Base-by-base conservation (phyloP, 371 early-diverging fungal species). In the Mucor velutinosus region DNA sequence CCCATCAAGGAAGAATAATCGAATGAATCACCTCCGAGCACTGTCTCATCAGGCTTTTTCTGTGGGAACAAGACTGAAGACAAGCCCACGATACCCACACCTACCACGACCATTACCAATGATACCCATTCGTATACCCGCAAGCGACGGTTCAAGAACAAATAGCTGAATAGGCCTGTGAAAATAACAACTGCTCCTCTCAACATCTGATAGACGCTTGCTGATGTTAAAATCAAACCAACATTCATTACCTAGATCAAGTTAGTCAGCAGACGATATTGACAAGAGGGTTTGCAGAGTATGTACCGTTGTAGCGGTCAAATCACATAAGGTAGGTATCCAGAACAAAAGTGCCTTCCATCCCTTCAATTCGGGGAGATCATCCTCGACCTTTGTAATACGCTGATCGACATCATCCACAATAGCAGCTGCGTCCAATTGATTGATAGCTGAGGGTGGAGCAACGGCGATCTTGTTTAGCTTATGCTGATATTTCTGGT, bases 131-230 rank as follows among this genome's bases (percentile, higher is more conserved):
- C 91, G 80, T 87, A 94, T 5, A 80, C 53, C 25, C 87, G 88
- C 51, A 97, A 86, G 5, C 88, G 86, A 49, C 93, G 87, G 33
- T 89, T 85, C 37, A 97, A 84, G 79, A 97, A 96, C 35, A 95
- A 60, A 51, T 92, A 89, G 4, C 95, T 94, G 61, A 97, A 87
- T 17, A 91, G 58, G 17, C 95, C 97, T 12, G 97, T 94, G 67
- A 97, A 97, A 49, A 98, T 88, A 21, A 98, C 97, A 47, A 97
- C 93, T 3, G 94, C 91, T 14, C 98, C 98, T 29, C 98, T 90
- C 33, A 98, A 85, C 98, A 98, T 98, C 82, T 97, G 97, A 81
- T 98, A 98, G 4, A 97, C 90, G 10, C 94, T 94, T 2, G 97
- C 97, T 10, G 95, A 86, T 25, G 94, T 94, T 71, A 92, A 92